phyloP scores from a whole-genome alignment of 1,284 basidiomycete species.

The Porogramme epimiltina region DNA sequence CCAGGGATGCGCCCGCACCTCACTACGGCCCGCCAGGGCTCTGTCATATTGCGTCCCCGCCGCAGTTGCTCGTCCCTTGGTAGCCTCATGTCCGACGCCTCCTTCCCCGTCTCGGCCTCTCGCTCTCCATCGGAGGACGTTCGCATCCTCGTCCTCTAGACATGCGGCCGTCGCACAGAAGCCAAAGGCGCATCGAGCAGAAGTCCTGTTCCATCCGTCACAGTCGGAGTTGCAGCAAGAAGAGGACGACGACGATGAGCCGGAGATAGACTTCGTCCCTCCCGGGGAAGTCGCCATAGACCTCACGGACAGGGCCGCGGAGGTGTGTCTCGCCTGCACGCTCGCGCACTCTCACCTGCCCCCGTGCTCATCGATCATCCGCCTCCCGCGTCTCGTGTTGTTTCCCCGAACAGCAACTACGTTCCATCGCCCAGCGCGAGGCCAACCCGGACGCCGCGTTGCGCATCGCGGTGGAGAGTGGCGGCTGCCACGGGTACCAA shows the following conservation, averaged over 20 bases:
- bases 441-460: constrained; percentile 64
- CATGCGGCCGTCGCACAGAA: constrained; percentile 24
- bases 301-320: constrained; percentile 72
- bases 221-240: constrained; percentile 19
- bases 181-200: constrained; percentile 21
- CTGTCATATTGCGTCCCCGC: neutral
- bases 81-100: neutral
- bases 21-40: neutral
- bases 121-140: constrained; percentile 12
- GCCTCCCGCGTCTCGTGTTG: neutral
- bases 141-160: constrained; percentile 16
- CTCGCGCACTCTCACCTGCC: too few species aligned
- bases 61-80: too few species aligned
- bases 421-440: constrained; percentile 58
- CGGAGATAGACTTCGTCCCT: constrained; percentile 31
- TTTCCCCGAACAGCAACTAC: constrained; percentile 59
- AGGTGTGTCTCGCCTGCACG: too few species aligned
- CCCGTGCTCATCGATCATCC: constrained; percentile 13
- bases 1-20: constrained; percentile 1
- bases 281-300: constrained; percentile 41
- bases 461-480: constrained; percentile 82
- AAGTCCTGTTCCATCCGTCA: constrained; percentile 27
- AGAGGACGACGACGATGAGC: constrained; percentile 29
- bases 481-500: constrained; percentile 93
- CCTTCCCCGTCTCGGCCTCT: neutral